Percentiles rank a stretch among this genome's conserved stretches.
Conservation (phyloP, 2,329 filamentous ascomycete genomes). For the Botrytis galanthina region DNA sequence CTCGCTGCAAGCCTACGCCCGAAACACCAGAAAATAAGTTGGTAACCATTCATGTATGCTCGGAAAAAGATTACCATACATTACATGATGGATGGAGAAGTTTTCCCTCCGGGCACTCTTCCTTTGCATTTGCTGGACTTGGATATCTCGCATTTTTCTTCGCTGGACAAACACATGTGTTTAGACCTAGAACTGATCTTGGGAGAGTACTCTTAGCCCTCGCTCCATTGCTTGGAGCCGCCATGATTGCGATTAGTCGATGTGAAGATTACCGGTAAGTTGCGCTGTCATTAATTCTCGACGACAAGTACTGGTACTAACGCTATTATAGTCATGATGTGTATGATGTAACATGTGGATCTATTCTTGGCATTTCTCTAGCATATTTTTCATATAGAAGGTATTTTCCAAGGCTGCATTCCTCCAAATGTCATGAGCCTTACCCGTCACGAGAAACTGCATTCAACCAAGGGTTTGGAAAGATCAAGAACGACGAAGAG, state of each 20-base stretch:
- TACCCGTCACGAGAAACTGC: constrained; percentile 44
- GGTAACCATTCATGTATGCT: constrained; percentile 69
- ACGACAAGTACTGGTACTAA: constrained; percentile 9
- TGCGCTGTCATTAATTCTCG: background rate
- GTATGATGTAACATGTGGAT: constrained; percentile 64
- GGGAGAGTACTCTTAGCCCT: constrained; percentile 57
- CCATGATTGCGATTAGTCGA: constrained; percentile 66
- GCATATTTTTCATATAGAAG: constrained; percentile 66
- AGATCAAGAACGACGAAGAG: constrained; percentile 38
- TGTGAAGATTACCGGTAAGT: constrained; percentile 62
- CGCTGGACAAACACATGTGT: constrained; percentile 63
- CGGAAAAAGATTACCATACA: constrained; percentile 63
- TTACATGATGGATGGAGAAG: constrained; percentile 83
- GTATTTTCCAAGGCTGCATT: constrained; percentile 59
- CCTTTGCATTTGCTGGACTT: constrained; percentile 75
- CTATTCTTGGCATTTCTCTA: constrained; percentile 56
- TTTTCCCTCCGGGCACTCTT: constrained; percentile 78
- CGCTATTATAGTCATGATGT: constrained; percentile 54
- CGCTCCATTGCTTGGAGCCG: constrained; percentile 58
- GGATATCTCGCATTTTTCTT: constrained; percentile 72
- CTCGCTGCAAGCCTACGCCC: constrained; percentile 72
- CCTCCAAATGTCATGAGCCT: constrained; percentile 55
- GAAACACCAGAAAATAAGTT: constrained; percentile 51
- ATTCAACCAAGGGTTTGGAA: constrained; percentile 38
- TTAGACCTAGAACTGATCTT: constrained; percentile 47